Evolutionary conservation across 306 rosid species (phyloP), one percentile per base, ranked within the genome.

Genomic region (Rosa rugosa): DNA sequence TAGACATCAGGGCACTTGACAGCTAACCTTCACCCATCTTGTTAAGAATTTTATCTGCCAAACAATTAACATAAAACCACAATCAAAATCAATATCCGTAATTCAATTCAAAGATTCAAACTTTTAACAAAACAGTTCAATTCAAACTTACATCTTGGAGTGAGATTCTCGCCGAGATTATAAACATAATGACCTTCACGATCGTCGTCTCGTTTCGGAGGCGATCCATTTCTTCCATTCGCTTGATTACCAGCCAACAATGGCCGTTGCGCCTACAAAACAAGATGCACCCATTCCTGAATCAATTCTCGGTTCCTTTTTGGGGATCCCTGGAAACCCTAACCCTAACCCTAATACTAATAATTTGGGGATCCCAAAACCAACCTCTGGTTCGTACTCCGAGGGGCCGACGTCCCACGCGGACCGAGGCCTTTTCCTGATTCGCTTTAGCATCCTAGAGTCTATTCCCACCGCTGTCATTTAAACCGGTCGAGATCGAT

Each of bases 11-110:
- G 87, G 78, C 92, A 89, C 97, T 88, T 81, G 94, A 92, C 94
- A 88, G 91, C 98, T 92, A 92, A 94, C 97, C 98, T 94, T 94
- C 98, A 88, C 97, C 98, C 91, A 94, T 92, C 88, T 92, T 94
- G 91, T 96, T 78, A 78, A 94, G 93, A 80, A 94, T 90, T 87
- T 94, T 94, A 91, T 90, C 98, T 94, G 98, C 84, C 71, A 67
- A 68, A 70, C 62, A 63, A 71, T 56, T 40, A 44, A 72, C 13
- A 72, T 12, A 2, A 8, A 74, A 22, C 14, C 27, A 74, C 8
- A 42, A 45, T 10, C 12, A 36, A 22, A 47, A 45, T 6, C 2
- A 6, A 57, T 57, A 8, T 44, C 59, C 3, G 17, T 12, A 50
- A 6, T 57, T 9, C 12, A n/a, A 6, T 57, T 3, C 27, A 57